Conservation (phyloP, 768 basidiomycete species). For the Arthromyces matolae region DNA sequence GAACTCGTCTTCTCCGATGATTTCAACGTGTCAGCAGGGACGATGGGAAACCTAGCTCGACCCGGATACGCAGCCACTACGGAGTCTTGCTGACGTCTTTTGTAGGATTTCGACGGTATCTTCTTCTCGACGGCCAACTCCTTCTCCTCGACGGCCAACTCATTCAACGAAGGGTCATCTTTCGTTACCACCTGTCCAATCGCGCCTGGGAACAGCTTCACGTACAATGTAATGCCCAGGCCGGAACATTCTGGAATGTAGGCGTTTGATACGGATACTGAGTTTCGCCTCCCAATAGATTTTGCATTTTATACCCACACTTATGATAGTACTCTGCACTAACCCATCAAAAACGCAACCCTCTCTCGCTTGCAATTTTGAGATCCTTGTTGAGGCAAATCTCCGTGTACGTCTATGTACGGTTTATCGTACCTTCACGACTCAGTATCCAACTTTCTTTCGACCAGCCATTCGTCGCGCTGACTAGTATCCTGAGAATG, state of each 20-base stretch:
- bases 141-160: too few species aligned
- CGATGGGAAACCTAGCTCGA: conserved; percentile 83
- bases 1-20: conserved; percentile 68
- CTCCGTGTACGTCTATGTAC: conserved; percentile 1
- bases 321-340: neutral
- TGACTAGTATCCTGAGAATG: neutral
- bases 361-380: conserved; percentile 31
- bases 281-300: conserved; percentile 9
- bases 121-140: too few species aligned
- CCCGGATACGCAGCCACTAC: conserved; percentile 78
- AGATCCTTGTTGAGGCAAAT: conserved; percentile 26
- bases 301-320: conserved; percentile 12
- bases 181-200: too few species aligned
- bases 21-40: conserved; percentile 70
- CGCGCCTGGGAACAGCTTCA: too few species aligned
- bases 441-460: neutral
- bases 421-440: neutral
- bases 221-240: too few species aligned
- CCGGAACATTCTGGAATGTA: too few species aligned
- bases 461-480: neutral
- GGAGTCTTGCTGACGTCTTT: too few species aligned
- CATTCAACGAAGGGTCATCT: too few species aligned
- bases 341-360: conserved; percentile 22
- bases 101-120: too few species aligned
- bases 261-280: neutral